A percentile compares a stretch with the other conserved stretches of the same genome.
Evolutionary conservation across 441 rosid species (phyloP).

Genomic region (Hypseocharis bilobata): DNA sequence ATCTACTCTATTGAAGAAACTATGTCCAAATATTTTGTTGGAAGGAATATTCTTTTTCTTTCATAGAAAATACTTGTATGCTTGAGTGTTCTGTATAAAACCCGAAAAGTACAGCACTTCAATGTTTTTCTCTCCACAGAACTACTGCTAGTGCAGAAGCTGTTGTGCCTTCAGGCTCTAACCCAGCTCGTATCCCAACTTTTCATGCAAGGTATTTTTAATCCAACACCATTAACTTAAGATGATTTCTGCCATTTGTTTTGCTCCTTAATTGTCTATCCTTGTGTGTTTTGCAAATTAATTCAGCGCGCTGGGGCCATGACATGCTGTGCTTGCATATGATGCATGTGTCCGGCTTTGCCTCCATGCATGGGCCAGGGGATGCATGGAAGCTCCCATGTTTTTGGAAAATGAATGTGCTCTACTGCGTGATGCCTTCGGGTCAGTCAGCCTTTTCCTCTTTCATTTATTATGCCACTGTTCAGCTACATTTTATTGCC

Average conservation of each 20-base stretch:
- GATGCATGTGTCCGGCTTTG: constrained; percentile 96
- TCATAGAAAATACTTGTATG: neutral
- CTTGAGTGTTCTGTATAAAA: constrained; percentile 4
- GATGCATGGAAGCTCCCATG: constrained; percentile 96
- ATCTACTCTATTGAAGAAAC: too few relatives aligned
- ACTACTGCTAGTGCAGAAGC: constrained; percentile 42
- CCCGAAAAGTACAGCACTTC: constrained; percentile 8
- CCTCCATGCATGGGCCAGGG: constrained; percentile 98
- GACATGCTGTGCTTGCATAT: constrained; percentile 94
- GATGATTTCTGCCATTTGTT: constrained; percentile 12
- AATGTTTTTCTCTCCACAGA: constrained; percentile 30
- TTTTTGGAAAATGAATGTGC: constrained; percentile 92
- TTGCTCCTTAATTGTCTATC: constrained; percentile 1
- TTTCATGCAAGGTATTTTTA: constrained; percentile 80
- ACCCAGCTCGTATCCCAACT: constrained; percentile 69
- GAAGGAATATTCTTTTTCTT: neutral
- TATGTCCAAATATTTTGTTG: neutral
- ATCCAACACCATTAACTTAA: constrained; percentile 5
- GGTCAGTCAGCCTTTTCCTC: constrained; percentile 43
- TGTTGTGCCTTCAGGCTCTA: constrained; percentile 45
- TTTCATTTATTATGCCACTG: constrained; percentile 1
- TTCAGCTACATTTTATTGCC: neutral
- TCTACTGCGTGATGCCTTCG: constrained; percentile 70
- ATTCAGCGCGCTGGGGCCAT: constrained; percentile 80
- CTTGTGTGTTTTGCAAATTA: constrained; percentile 17